These are phyloP conservation scores for Saturnispora mendoncae DNA, from an alignment of 805 yeast species.

Conservation along the genomic window DNA sequence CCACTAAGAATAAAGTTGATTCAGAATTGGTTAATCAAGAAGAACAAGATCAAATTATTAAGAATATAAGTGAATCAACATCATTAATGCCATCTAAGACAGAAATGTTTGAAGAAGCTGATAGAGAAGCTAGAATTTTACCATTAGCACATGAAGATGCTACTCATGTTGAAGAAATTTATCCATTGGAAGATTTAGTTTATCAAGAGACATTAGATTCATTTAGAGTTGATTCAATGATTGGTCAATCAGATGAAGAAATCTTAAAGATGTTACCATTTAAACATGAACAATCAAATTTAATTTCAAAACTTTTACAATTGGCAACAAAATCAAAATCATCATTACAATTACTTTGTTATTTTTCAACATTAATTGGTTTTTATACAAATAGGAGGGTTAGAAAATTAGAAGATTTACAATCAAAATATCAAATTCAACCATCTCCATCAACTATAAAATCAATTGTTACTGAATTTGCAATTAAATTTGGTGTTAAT, in stretches of 20 bases:
- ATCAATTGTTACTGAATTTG: constrained; percentile 62
- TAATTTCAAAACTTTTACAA: constrained; percentile 11
- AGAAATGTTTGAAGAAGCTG: constrained; percentile 47
- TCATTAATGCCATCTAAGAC: constrained; percentile 62
- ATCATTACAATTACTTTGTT: constrained; percentile 65
- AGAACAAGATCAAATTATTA: constrained; percentile 73
- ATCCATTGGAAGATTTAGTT: constrained; percentile 64
- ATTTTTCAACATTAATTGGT: constrained; percentile 72
- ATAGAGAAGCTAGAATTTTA: constrained; percentile 67
- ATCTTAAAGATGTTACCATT: constrained; percentile 57
- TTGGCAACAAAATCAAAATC: constrained; percentile 35
- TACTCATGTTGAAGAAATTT: constrained; percentile 73
- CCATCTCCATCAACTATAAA: constrained; percentile 70
- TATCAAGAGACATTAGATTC: constrained; percentile 54
- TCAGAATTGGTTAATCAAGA: constrained; percentile 56
- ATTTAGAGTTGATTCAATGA: constrained; percentile 54
- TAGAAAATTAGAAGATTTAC: constrained; percentile 47
- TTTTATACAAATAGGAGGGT: constrained; percentile 66
- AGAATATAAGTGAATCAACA: constrained; percentile 63
- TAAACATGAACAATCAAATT: constrained; percentile 22
- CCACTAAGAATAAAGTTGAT: constrained; percentile 79
- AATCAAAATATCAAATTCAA: constrained; percentile 58
- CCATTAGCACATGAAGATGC: constrained; percentile 74
- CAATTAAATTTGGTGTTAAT: constrained; percentile 32
- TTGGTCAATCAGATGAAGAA: constrained; percentile 35